Conservation (phyloP, 345 rosid species). For the Eucalyptus pauciflora region DNA sequence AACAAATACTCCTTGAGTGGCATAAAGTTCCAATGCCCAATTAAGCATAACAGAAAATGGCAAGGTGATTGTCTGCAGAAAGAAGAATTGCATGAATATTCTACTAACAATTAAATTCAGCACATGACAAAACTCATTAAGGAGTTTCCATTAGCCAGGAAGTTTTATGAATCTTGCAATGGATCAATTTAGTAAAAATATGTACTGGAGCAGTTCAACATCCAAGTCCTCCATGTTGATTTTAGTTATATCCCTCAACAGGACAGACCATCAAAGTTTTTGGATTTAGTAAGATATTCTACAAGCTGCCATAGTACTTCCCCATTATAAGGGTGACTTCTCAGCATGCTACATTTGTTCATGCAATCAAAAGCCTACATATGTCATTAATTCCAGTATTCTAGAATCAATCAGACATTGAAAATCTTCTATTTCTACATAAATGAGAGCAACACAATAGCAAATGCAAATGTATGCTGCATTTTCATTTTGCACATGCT, state of each 20-base stretch:
- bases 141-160: background rate
- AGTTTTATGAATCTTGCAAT: background rate
- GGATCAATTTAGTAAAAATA: background rate
- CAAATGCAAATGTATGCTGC: too few species aligned
- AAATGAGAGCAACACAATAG: background rate
- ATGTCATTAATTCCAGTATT: background rate
- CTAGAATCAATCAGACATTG: background rate
- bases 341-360: background rate
- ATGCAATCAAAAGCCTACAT: background rate
- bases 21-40: background rate
- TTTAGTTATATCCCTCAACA: background rate
- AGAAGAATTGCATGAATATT: background rate
- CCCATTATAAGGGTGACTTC: background rate
- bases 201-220: background rate
- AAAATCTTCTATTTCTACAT: background rate
- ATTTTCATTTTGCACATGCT: background rate
- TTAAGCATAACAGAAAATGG: background rate
- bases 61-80: background rate
- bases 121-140: background rate
- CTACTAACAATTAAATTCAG: background rate
- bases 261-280: background rate
- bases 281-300: background rate
- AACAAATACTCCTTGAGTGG: background rate
- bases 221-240: background rate
- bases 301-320: background rate